Conservation (phyloP, 257 asterid genomes). For the Jacaranda mimosifolia region DNA sequence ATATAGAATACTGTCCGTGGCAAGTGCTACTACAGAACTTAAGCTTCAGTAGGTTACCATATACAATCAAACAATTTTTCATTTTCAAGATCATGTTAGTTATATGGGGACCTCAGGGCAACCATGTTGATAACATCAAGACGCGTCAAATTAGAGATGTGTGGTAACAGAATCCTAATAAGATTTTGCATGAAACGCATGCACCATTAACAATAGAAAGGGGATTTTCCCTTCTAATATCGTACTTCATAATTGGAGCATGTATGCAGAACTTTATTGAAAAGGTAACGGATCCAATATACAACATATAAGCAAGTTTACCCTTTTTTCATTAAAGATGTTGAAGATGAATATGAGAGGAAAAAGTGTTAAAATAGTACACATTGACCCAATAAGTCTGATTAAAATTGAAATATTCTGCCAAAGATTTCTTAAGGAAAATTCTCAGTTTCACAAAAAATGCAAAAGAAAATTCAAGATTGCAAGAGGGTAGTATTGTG, state of each 20-base stretch:
- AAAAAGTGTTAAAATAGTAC: neutral
- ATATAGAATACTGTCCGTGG: neutral
- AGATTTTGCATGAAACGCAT: neutral
- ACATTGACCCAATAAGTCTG: neutral
- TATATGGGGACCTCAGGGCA: neutral
- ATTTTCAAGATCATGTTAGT: neutral
- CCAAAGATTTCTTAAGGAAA: neutral
- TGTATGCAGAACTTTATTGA: neutral
- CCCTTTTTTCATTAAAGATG: neutral
- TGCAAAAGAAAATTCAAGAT: neutral
- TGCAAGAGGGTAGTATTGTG: neutral
- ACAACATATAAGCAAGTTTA: too few species aligned
- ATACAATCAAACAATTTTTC: neutral
- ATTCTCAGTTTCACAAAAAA: neutral
- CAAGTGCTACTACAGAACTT: neutral
- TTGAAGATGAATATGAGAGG: neutral
- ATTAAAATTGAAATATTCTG: slow-evolving; percentile 12
- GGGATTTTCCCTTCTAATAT: neutral
- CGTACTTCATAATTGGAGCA: neutral
- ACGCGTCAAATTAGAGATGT: neutral
- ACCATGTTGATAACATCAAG: neutral
- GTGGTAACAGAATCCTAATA: neutral
- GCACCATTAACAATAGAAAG: neutral
- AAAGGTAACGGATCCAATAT: neutral
- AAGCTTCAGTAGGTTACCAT: too few species aligned